Percentiles rank a stretch among this genome's conserved stretches.
phyloP scores from a whole-genome alignment of 768 basidiomycete species.

The Tremella mesenterica region DNA sequence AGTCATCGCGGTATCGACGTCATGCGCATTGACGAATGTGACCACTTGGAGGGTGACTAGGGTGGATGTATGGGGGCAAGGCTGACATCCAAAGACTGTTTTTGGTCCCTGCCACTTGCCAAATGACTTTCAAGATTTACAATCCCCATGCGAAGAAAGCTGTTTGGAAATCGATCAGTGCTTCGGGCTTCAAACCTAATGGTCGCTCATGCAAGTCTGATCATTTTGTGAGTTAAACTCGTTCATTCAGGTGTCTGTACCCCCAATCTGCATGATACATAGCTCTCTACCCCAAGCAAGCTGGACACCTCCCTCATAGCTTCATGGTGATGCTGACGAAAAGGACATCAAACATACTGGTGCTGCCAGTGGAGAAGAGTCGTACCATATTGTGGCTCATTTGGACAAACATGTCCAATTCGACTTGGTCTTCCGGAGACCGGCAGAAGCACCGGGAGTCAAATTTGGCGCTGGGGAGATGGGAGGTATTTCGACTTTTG shows the following conservation, averaged over 20 bases:
- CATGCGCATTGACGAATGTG: too few relatives aligned
- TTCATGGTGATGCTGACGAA: background rate
- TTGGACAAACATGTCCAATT: constrained; percentile 71
- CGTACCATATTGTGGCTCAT: constrained; percentile 69
- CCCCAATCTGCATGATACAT: too few relatives aligned
- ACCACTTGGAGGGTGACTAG: too few relatives aligned
- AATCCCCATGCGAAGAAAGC: constrained; percentile 65
- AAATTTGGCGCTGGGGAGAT: constrained; percentile 81
- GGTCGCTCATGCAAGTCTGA: constrained; percentile 36
- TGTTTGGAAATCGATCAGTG: constrained; percentile 80
- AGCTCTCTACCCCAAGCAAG: background rate
- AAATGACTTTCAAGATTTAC: constrained; percentile 83
- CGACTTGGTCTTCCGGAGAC: constrained; percentile 62
- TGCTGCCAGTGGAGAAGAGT: constrained; percentile 54
- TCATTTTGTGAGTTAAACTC: constrained; percentile 40
- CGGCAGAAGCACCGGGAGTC: constrained; percentile 68
- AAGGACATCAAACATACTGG: constrained; percentile 45
- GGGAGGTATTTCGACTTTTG: constrained; percentile 55
- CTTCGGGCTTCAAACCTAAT: constrained; percentile 31
- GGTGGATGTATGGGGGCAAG: too few relatives aligned
- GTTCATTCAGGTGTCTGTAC: too few relatives aligned
- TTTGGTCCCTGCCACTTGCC: constrained; percentile 86
- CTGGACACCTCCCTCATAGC: background rate
- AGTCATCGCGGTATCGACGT: too few relatives aligned
- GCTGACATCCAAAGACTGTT: constrained; percentile 47